Evolutionary conservation across 2,329 filamentous ascomycete species (phyloP).

Genomic region (Colletotrichum sp.): DNA sequence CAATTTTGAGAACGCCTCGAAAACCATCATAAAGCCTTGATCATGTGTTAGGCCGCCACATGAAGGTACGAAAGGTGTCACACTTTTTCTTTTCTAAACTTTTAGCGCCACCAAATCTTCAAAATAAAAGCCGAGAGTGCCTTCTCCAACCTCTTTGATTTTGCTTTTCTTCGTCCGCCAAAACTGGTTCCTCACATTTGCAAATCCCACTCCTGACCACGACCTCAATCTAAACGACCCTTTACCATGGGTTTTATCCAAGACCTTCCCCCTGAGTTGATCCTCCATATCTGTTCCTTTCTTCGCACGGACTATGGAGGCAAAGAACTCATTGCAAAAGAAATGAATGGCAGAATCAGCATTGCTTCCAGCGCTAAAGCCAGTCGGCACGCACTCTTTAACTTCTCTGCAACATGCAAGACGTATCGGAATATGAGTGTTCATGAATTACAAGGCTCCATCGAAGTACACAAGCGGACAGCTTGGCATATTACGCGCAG

Average conservation of each 20-base stretch:
- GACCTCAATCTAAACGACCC: not conserved
- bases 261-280: not conserved
- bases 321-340: not conserved
- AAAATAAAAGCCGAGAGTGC: not conserved
- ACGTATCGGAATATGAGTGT: not conserved
- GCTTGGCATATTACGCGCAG: not conserved
- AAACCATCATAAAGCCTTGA: not conserved
- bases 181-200: not conserved
- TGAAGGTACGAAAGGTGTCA: not conserved
- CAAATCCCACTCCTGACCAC: not conserved
- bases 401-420: not conserved
- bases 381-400: not conserved
- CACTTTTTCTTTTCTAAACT: not conserved
- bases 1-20: not conserved
- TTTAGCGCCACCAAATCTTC: not conserved
- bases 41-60: not conserved
- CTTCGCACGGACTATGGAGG: not conserved
- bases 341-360: not conserved
- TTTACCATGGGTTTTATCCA: rapidly evolving
- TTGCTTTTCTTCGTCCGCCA: not conserved
- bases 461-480: not conserved
- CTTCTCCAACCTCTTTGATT: not conserved
- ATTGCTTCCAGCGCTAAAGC: rapidly evolving
- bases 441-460: not conserved
- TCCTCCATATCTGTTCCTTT: not conserved